Conservation (phyloP, 371 early-diverging fungal genomes). For the Choanephora cucurbitarum region DNA sequence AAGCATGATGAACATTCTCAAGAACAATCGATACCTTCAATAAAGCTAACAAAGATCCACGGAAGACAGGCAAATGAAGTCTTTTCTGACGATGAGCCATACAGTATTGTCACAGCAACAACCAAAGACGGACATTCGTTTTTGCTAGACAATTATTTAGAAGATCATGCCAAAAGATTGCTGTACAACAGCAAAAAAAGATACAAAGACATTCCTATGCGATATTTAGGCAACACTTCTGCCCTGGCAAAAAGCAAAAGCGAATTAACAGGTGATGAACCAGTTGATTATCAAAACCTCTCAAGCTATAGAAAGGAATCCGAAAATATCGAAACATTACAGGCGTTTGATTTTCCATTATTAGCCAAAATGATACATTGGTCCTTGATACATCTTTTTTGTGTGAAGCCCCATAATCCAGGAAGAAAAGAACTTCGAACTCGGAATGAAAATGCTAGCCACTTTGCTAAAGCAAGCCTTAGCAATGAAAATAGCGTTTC, state of each 20-base stretch:
- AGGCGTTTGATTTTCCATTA: constrained; percentile 18
- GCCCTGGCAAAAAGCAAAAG: background rate
- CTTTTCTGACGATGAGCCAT: background rate
- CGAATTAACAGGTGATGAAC: too few species aligned
- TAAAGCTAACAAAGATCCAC: background rate
- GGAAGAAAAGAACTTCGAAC: background rate
- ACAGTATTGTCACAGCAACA: constrained; percentile 11
- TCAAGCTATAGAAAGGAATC: background rate
- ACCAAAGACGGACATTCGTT: constrained; percentile 1
- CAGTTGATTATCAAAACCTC: background rate
- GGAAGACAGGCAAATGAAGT: background rate
- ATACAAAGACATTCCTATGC: constrained; percentile 12
- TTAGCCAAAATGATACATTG: constrained; percentile 31
- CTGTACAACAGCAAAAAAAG: background rate
- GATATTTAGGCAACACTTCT: background rate
- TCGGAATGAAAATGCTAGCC: background rate
- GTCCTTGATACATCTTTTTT: constrained; percentile 19
- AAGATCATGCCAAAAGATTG: background rate
- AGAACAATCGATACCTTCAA: constrained; percentile 1
- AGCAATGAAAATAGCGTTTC: too few species aligned
- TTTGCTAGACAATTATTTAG: constrained; percentile 9
- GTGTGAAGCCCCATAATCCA: constrained; percentile 1
- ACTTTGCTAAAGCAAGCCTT: background rate
- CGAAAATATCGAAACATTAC: constrained; percentile 10
- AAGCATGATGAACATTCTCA: background rate